Evolutionary conservation across 1,284 basidiomycete species (phyloP).

Genomic region (Puccinia hordei): DNA sequence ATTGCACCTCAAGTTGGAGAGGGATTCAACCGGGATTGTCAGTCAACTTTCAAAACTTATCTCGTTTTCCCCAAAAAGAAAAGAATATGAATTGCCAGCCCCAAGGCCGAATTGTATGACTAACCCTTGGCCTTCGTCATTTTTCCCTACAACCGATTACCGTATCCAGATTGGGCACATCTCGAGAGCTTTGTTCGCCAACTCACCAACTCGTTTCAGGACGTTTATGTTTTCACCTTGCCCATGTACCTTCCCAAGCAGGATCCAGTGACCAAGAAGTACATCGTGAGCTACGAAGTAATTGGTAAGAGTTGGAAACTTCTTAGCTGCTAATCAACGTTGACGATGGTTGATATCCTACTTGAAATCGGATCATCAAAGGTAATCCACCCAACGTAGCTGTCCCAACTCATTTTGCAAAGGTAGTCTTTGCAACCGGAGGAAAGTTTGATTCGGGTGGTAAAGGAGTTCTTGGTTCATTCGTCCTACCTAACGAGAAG

Average conservation of each 20-base stretch:
- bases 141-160: neutral
- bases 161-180: slow-evolving; percentile 72
- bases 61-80: neutral
- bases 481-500: slow-evolving; percentile 84
- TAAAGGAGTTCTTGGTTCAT: slow-evolving; percentile 84
- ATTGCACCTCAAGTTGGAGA: slow-evolving; percentile 97
- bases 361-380: slow-evolving; percentile 63
- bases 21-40: slow-evolving; percentile 93
- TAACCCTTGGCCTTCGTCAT: neutral
- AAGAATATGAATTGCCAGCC: neutral
- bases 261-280: slow-evolving; percentile 84
- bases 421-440: slow-evolving; percentile 75
- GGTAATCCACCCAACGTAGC: slow-evolving; percentile 83
- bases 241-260: slow-evolving; percentile 91
- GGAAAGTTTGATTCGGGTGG: slow-evolving; percentile 64
- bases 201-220: slow-evolving; percentile 79
- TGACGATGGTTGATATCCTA: neutral
- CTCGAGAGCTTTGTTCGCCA: slow-evolving; percentile 92
- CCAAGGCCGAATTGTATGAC: neutral
- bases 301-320: slow-evolving; percentile 17
- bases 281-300: slow-evolving; percentile 60
- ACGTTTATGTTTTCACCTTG: slow-evolving; percentile 96
- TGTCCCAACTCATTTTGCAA: slow-evolving; percentile 98
- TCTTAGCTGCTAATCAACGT: neutral
- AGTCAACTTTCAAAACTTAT: neutral